A percentile compares a stretch with the other conserved stretches of the same genome.
Conservation (phyloP, 164 flowering plant species). For the Kingdonia uniflora region DNA sequence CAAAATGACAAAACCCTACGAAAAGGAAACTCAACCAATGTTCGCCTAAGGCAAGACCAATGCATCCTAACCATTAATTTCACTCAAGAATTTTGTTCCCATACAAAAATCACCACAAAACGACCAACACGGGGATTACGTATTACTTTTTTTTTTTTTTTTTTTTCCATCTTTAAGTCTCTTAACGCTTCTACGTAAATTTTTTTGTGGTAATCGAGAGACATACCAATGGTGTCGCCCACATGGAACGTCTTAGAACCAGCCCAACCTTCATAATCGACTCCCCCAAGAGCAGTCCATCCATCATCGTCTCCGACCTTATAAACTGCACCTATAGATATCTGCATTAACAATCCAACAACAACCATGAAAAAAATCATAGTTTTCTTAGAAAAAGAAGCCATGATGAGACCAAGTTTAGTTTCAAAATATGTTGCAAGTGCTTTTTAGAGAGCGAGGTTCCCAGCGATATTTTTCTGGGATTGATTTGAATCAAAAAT, state of each 20-base stretch:
- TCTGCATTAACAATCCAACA: background rate
- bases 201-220: background rate
- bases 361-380: slow-evolving; percentile 9
- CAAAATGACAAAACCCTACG: background rate
- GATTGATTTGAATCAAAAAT: no score
- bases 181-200: no score
- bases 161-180: no score
- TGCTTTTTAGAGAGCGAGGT: no score
- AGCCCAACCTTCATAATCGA: slow-evolving; percentile 50
- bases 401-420: no score
- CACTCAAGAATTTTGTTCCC: no score
- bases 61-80: no score
- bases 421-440: no score
- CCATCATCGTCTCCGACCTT: slow-evolving; percentile 57
- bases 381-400: background rate
- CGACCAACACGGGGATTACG: no score
- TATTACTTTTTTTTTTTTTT: no score
- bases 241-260: slow-evolving; percentile 33
- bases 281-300: slow-evolving; percentile 39
- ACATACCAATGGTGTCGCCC: slow-evolving; percentile 43
- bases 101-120: background rate
- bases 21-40: background rate
- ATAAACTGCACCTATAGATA: slow-evolving; percentile 19
- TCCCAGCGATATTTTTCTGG: no score
- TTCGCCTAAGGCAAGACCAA: background rate